Evolutionary conservation across 768 basidiomycete genomes (phyloP), one percentile per base, ranked within the genome.

Genomic region (Termitomyces sp.): DNA sequence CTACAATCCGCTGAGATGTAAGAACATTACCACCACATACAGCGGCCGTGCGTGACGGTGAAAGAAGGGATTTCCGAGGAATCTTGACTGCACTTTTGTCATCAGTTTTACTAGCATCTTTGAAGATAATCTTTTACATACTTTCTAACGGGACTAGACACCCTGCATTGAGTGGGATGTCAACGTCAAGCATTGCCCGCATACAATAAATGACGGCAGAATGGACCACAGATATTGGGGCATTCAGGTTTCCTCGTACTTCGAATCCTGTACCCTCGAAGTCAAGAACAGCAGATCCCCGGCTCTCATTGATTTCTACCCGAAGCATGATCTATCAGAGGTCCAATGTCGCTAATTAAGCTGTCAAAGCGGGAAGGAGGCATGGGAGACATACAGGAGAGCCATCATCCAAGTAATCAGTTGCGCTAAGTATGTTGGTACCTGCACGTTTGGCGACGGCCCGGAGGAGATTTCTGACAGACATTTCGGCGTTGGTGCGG

Each of bases 1-100:
- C 95, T 2, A 95, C 91, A 44, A 96, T 90, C n/a, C 95, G 79
- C 65, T 96, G 94, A 5, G 87, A 90, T 3, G 93, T 94, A 44
- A 92, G 73, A 2, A 95, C 93, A 65, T 97, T 98, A 11, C 94
- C 94, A 30, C 90, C 93, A 59, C 93, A 95, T 5, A 96, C 93
- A 0, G 94, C 95, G 10, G 90, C 91, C 0, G 90, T 93, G 43
- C 82, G 81, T 12, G 88, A 89, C 0, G 94, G 95, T 5, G 84
- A 80, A 28, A 98, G 74, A 12, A 97, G 68, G 1, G 87, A 89
- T 53, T 83, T 85, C n/a, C 76, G 68, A 0, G 95, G 94, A 37
- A 96, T 88, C 59, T 77, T 83, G 59, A 98, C 90, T 87, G 59
- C 43, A 37, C n/a, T 32, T 21, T n/a, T 10, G 32, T 50, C 14